A percentile compares a stretch with the other conserved stretches of the same genome.
Conservation (phyloP, 1,139 yeast species). For the Taphrina pruni region DNA sequence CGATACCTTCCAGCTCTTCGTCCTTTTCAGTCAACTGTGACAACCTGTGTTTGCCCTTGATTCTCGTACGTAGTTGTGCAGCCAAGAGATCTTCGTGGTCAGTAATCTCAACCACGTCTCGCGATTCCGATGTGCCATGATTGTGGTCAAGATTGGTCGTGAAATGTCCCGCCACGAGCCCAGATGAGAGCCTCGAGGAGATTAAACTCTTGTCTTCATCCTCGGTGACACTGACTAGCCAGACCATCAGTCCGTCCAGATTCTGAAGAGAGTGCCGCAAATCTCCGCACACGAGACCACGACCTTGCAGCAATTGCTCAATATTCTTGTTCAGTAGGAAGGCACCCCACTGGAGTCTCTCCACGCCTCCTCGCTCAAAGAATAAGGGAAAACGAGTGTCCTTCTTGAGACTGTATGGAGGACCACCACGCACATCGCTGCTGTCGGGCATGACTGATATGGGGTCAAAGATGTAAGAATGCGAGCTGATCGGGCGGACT, state of each 20-base stretch:
- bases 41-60: constrained; percentile 5
- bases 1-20: neutral
- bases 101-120: constrained; percentile 4
- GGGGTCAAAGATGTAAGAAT: constrained; percentile 60
- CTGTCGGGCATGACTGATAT: constrained; percentile 47
- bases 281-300: constrained; percentile 52
- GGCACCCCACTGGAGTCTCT: constrained; percentile 62
- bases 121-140: neutral
- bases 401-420: constrained; percentile 30
- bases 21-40: constrained; percentile 14
- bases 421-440: constrained; percentile 24
- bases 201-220: constrained; percentile 15
- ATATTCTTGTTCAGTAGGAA: constrained; percentile 59
- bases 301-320: constrained; percentile 58
- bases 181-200: neutral
- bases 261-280: constrained; percentile 54
- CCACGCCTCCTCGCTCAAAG: constrained; percentile 57
- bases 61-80: constrained; percentile 9
- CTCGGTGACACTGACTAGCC: constrained; percentile 32
- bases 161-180: neutral
- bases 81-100: constrained; percentile 26
- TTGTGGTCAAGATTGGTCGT: neutral
- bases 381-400: constrained; percentile 56
- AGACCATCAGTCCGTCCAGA: constrained; percentile 52
- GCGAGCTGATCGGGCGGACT: constrained; percentile 59